These are phyloP conservation scores for Trichoderma koningii DNA, from an alignment of 2,329 filamentous ascomycete species.

Conservation along the genomic window DNA sequence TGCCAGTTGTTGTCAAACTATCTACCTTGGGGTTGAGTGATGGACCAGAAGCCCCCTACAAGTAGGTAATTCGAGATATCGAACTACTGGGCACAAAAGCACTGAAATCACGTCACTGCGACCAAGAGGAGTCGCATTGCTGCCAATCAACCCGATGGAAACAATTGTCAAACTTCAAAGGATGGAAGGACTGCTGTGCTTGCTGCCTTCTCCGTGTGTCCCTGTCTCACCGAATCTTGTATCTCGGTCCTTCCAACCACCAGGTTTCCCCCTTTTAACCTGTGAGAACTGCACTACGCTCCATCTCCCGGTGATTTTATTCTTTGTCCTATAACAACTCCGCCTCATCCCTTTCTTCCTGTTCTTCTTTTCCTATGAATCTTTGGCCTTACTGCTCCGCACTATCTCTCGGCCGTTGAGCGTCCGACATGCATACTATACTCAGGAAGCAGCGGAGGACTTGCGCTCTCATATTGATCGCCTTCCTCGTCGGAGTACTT, in stretches of 20 bases:
- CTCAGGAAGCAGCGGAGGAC: conserved; percentile 26
- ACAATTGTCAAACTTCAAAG: background rate
- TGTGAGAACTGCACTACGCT: conserved; percentile 10
- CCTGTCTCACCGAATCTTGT: conserved; percentile 8
- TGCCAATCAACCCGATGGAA: no score
- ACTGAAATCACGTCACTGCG: no score
- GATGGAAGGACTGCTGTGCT: background rate
- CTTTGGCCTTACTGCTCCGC: background rate
- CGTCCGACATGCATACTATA: conserved; percentile 21
- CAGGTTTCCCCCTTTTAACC: background rate
- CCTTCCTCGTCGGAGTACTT: conserved; percentile 17
- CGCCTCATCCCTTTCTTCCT: background rate
- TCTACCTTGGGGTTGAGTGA: no score
- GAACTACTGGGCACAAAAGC: no score
- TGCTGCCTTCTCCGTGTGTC: conserved; percentile 19
- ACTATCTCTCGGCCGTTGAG: conserved; percentile 7
- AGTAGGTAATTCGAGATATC: no score
- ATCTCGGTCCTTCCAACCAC: conserved; percentile 12
- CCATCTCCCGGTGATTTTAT: background rate
- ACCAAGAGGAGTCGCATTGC: no score
- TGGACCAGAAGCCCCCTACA: no score
- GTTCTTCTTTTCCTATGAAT: background rate
- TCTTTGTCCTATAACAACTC: background rate
- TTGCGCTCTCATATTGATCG: conserved; percentile 11
- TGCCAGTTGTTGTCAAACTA: no score